Evolutionary conservation across 78 protist genomes (phyloP), one percentile per base, ranked within the genome.

Genomic region (Speleostelium caveatum): DNA sequence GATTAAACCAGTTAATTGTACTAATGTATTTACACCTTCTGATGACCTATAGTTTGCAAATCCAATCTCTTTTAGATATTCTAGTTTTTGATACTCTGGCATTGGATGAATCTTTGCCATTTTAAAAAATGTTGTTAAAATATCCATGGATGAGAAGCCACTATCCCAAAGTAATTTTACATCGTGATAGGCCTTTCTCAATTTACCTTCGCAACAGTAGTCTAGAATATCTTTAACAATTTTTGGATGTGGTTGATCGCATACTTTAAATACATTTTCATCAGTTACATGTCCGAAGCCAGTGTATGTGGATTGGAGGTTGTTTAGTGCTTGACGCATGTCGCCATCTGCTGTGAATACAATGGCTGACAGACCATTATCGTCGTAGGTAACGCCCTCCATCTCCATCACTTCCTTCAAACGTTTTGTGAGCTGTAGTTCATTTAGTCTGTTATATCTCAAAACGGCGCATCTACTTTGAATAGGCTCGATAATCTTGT

Each of bases 221-320:
- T 6, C 6, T 14, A 97, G 2, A 33, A 96, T 83, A 17, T 83
- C n/a, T 22, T 77, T 56, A 12, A 97, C 60, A 1, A 95, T 1
- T 16, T 60, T 30, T 26, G 99, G 99, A 36, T 98, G 99, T 1
- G 99, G 99, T 35, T 96, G 98, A 22, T 99, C 99, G 73, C 98
- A 95, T 17, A 93, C 99, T 77, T 97, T 96, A 71, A 89, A 98
- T 17, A 98, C 99, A 45, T 96, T 93, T 3, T 96, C 98, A 0
- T 73, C 74, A 41, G 36, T 78, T 30, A 98, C 95, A 3, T 33
- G 0, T 1, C 97, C 98, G 33, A 98, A 98, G n/a, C 99, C 99
- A 0, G 95, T 75, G 7, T n/a, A 4, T 0, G 99, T 96, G 1
- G 99, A 88, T 74, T 99, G 99, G 21, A 98, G 69, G 35, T 94